Base-by-base conservation (phyloP, 2,329 filamentous ascomycete genomes). In the Thelonectria discophora region DNA sequence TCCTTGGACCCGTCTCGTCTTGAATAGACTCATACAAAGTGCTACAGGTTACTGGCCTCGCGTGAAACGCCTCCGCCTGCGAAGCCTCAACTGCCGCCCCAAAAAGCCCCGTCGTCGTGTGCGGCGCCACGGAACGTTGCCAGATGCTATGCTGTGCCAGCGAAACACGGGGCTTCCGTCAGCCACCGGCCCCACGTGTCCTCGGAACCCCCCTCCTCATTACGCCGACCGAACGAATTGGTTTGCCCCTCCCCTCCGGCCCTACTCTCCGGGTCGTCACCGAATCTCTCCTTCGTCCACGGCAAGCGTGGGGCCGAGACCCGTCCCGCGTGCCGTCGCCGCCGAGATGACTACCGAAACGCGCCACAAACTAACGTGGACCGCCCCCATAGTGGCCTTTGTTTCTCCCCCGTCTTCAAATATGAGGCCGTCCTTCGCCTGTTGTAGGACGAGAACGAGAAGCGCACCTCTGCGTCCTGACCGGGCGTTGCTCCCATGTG, bases 141-240 rank as follows among this genome's bases (percentile, higher is more conserved):
- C 62, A 70, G 68, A 63, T 61, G 55, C 52, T 69, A 52, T 65
- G n/a, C n/a, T n/a, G n/a, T n/a, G n/a, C 65, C 5, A 69, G 64
- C 48, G 59, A 63, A 56, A 30, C 27, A 30, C 27, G 27, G 27
- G 7, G 27, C 27, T 30, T 55, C 53, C 46, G 21, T 55, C 40
- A 32, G n/a, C 5, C 12, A 18, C 13, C 53, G 27, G 27, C 40
- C 45, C 46, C 46, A 39, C 54, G 50, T 49, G 37, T 24, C 37
- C 46, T 20, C 24, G n/a, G 40, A 37, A 10, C 37, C 27, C 50
- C 46, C 12, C 32, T 30, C 20, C 11, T 47, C 18, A 45, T 17
- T 27, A 46, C 24, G 24, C 32, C 6, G 13, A 5, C 24, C n/a
- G 6, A 32, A 32, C n/a, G 15, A 9, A 21, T 39, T 47, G 30